Evolutionary conservation across 2,329 filamentous ascomycete genomes (phyloP), one percentile per base, ranked within the genome.

Genomic region (Elsinoe australis): DNA sequence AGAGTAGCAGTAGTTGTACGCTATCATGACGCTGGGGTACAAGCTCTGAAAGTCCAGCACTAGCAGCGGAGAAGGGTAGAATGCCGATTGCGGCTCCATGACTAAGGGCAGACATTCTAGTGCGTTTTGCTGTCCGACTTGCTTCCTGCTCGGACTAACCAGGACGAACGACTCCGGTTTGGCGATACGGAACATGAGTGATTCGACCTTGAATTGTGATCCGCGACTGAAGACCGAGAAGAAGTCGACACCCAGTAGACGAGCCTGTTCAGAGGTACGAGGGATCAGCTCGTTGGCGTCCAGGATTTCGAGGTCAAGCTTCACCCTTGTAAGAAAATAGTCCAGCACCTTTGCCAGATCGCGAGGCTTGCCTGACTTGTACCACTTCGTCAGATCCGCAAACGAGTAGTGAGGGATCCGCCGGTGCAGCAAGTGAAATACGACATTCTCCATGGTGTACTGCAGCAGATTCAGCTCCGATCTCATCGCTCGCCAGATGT

Each of bases 1-100:
- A 0, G 92, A 96, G 62, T 98, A 98, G 68, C 92, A 98, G 62
- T 95, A 92, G 60, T 98, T 98, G 70, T 98, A 96, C 0, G 92
- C 92, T 61, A 98, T 96, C 88, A 98, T 95, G 52, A 96, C 83
- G 64, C 89, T 95, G 0, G 92, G 92, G 56, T 98, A 98, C 39
- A 98, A 69, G 51, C 87, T 94, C 61, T 96, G 90, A 54, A 98
- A 98, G 65, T 98, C 92, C 5, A 98, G 73, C 0, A 98, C 92
- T 3, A 98, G 63, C 0, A 98, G 64, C 0, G 92, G 92, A 53
- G 86, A 92, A 49, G 73, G 87, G 66, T 98, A 98, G 61, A 98
- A 95, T 5, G 82, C 86, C 55, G 89, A 95, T 58, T 92, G 87
- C 0, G 92, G 92, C 60, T 98, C 92, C 89, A 98, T 95, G 32